A percentile compares a stretch with the other conserved stretches of the same genome.
Evolutionary conservation across 306 rosid genomes (phyloP).

Genomic region (Myrica gale): DNA sequence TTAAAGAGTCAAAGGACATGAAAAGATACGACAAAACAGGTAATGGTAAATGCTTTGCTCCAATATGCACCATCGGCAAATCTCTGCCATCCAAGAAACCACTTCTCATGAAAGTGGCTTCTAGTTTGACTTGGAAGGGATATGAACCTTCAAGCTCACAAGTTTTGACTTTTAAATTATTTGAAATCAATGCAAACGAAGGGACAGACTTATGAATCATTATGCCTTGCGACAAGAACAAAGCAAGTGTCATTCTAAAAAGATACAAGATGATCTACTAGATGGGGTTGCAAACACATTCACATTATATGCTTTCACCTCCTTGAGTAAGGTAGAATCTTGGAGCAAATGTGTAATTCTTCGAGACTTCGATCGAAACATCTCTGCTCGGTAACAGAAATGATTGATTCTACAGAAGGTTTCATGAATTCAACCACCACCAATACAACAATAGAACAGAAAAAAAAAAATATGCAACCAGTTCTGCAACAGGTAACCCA

Average conservation of each 20-base stretch:
- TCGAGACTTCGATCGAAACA: neutral
- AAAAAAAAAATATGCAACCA: neutral
- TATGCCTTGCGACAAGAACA: neutral
- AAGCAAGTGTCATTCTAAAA: neutral
- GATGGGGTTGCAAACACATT: neutral
- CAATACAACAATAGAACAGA: constrained; percentile 6
- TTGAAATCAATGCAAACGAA: neutral
- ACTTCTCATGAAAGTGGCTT: neutral
- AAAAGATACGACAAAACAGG: too few relatives aligned
- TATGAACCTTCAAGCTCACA: neutral
- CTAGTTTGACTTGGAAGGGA: neutral
- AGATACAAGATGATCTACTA: neutral
- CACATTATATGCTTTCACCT: neutral
- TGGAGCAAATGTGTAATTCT: neutral
- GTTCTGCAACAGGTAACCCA: constrained; percentile 5
- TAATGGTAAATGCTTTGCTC: neutral
- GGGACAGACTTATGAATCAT: neutral
- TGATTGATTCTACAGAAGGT: neutral
- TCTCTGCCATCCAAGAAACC: constrained; percentile 1
- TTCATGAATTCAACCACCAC: constrained; percentile 13
- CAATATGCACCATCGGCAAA: neutral
- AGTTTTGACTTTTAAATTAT: neutral
- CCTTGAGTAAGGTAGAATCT: neutral
- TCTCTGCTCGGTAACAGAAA: constrained; percentile 4
- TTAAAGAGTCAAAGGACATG: neutral